Percentiles rank a stretch among this genome's conserved stretches.
phyloP scores from a whole-genome alignment of 1,139 yeast species.

The Saccharomyces uvarum region DNA sequence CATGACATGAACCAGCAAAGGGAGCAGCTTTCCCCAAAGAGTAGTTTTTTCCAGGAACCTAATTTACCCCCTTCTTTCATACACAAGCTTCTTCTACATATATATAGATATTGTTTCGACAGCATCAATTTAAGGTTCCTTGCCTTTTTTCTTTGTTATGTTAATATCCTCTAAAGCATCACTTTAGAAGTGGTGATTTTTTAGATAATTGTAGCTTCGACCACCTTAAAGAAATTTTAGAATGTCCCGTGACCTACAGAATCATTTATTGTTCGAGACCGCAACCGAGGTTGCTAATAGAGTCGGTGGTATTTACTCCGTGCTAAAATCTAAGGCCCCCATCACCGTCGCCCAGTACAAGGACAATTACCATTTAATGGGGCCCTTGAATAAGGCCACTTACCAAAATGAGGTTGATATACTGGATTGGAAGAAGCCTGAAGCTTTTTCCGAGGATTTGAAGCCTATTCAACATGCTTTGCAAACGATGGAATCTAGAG shows the following conservation, averaged over 20 bases:
- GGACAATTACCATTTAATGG: constrained; percentile 76
- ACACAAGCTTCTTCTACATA: neutral
- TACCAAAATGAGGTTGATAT: constrained; percentile 93
- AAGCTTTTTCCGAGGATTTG: constrained; percentile 37
- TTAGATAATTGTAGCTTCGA: neutral
- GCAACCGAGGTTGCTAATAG: constrained; percentile 96
- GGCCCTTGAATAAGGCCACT: constrained; percentile 70
- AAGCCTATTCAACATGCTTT: constrained; percentile 32
- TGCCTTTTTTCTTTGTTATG: neutral
- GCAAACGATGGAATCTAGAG: constrained; percentile 62
- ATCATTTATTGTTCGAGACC: constrained; percentile 81
- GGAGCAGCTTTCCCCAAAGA: neutral
- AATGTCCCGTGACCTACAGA: constrained; percentile 67
- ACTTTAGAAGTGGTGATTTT: neutral
- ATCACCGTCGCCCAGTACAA: constrained; percentile 89
- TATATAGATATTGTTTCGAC: neutral
- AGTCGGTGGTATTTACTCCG: constrained; percentile 95
- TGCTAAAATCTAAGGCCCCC: constrained; percentile 90
- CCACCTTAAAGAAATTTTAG: neutral
- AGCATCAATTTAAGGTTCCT: neutral
- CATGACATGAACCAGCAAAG: neutral
- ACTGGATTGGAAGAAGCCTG: constrained; percentile 53
- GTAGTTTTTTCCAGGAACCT: neutral
- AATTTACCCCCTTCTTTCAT: neutral
- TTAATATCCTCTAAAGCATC: neutral